Percentiles rank a stretch among this genome's conserved stretches.
phyloP scores from a whole-genome alignment of 2,329 filamentous ascomycete species.

The Diplodia intermedia region DNA sequence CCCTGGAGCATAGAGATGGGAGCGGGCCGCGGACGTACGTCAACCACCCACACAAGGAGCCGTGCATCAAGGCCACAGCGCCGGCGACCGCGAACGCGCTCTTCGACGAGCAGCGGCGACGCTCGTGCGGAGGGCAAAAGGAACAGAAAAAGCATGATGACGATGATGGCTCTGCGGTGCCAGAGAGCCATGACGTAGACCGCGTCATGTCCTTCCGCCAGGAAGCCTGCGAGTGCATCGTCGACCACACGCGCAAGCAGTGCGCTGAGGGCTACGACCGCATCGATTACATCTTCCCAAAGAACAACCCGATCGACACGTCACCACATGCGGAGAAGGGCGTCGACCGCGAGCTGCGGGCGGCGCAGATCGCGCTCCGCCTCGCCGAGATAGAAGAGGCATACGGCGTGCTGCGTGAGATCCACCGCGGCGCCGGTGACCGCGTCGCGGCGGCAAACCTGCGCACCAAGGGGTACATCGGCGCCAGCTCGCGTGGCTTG shows the following conservation, averaged over 20 bases:
- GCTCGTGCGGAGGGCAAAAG: neutral
- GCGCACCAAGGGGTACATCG: conserved; percentile 63
- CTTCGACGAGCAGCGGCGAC: neutral
- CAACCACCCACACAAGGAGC: conserved; percentile 58
- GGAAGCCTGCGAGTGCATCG: conserved; percentile 41
- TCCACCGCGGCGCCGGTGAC: conserved; percentile 62
- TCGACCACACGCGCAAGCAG: conserved; percentile 50
- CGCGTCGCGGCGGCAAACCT: conserved; percentile 61
- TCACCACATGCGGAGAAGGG: conserved; percentile 63
- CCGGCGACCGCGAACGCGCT: neutral
- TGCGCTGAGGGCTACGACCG: conserved; percentile 54
- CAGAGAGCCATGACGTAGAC: neutral
- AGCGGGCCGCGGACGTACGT: conserved; percentile 67
- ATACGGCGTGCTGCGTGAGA: conserved; percentile 62
- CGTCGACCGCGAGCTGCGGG: conserved; percentile 65
- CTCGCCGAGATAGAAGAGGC: conserved; percentile 71
- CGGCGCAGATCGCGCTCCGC: conserved; percentile 68
- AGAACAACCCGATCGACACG: conserved; percentile 56
- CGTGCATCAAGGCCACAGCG: neutral
- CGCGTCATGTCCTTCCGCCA: conserved; percentile 35
- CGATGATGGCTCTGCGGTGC: neutral
- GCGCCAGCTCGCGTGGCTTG: conserved; percentile 65
- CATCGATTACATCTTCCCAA: conserved; percentile 69
- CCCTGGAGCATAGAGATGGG: conserved; percentile 70
- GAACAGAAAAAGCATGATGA: neutral